Percentiles rank a stretch among this genome's conserved stretches.
Evolutionary conservation across 208 protist genomes (phyloP).

Genomic region (Zelonia costaricensis): DNA sequence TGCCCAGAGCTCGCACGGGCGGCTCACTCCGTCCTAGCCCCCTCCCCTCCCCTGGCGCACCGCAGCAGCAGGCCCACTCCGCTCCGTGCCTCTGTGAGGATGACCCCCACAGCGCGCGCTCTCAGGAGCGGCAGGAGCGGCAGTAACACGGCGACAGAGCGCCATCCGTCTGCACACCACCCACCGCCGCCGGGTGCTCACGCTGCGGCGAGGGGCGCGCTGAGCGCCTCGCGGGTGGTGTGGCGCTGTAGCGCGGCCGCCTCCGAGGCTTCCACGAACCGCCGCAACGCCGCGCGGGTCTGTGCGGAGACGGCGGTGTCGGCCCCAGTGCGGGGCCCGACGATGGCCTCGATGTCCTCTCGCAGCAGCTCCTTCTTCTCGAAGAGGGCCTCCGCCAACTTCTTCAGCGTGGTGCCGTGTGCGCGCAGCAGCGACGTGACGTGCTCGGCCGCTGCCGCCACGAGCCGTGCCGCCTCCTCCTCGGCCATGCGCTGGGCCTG

Average conservation of each 20-base stretch:
- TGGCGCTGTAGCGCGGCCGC: conserved; percentile 31
- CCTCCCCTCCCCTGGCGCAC: no score
- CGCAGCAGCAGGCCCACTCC: no score
- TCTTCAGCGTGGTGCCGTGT: conserved; percentile 44
- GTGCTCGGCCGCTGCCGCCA: conserved; percentile 51
- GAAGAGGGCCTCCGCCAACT: conserved; percentile 49
- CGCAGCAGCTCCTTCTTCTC: conserved; percentile 72
- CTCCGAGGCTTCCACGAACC: conserved; percentile 59
- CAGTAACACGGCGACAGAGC: no score
- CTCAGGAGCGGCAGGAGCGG: no score
- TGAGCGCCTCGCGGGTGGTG: conserved; percentile 26
- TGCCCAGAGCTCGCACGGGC: no score
- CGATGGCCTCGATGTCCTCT: conserved; percentile 66
- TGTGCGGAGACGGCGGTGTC: conserved; percentile 28
- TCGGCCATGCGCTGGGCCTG: conserved; percentile 59
- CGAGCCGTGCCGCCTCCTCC: conserved; percentile 60
- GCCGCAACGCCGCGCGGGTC: conserved; percentile 44
- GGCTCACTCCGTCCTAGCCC: no score
- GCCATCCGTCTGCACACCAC: no score
- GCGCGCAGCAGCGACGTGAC: conserved; percentile 46
- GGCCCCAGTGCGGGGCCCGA: conserved; percentile 41
- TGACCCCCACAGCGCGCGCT: no score
- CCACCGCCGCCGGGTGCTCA: neutral
- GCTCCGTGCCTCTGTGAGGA: no score
- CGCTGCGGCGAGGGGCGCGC: conserved; percentile 4